phyloP scores from a whole-genome alignment of 257 asterid genomes.

The Galeopsis tetrahit region DNA sequence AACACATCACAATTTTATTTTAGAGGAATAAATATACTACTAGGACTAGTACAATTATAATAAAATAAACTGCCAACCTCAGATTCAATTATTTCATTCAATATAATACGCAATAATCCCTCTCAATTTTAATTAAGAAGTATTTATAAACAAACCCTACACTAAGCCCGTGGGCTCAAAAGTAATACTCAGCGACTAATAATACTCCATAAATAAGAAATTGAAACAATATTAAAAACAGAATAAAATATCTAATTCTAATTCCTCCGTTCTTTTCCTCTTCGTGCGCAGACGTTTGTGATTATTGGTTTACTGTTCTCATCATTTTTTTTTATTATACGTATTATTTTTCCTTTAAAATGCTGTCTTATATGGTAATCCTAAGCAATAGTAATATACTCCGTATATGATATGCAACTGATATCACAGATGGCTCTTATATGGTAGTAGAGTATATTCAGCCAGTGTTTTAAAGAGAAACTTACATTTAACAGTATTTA shows the following conservation, averaged over 20 bases:
- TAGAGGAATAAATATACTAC: not conserved
- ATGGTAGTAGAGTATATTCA: not conserved
- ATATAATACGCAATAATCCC: too few relatives aligned
- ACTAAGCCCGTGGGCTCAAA: too few relatives aligned
- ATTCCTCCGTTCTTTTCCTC: too few relatives aligned
- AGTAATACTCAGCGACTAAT: too few relatives aligned
- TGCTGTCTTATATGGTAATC: not conserved
- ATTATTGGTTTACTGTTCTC: too few relatives aligned
- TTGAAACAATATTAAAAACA: too few relatives aligned
- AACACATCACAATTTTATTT: not conserved
- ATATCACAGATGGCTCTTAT: not conserved
- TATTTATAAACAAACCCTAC: too few relatives aligned
- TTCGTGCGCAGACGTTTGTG: too few relatives aligned
- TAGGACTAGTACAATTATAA: not conserved
- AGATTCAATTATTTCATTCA: not conserved
- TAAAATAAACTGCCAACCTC: not conserved
- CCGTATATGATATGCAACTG: not conserved
- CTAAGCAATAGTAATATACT: not conserved
- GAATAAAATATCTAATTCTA: too few relatives aligned
- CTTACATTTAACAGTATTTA: conserved; percentile 34
- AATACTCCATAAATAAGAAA: too few relatives aligned
- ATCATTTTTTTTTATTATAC: too few relatives aligned
- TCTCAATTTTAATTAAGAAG: too few relatives aligned
- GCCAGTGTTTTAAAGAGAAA: not conserved
- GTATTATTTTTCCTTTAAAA: not conserved